Base-by-base conservation (phyloP, 768 basidiomycete genomes). In the Mycena kentingensis region DNA sequence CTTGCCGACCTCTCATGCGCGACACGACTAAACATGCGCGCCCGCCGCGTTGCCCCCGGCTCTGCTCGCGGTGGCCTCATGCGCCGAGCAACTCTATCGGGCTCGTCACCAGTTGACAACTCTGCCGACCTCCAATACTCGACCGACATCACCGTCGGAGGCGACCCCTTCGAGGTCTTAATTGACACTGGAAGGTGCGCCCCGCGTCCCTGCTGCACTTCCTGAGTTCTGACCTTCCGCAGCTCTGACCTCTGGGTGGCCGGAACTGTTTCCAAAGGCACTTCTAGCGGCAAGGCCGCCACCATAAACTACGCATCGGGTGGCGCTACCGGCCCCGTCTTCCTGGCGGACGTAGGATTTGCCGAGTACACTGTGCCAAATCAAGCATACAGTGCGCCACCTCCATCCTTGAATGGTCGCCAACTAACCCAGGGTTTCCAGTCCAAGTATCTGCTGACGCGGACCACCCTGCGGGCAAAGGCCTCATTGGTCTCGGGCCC, bases 181-280 rank as follows among this genome's bases (percentile, higher is more conserved):
- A 67, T 91, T 47, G 89, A 91, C 64, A 90, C 88, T 6, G 89
- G 89, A 70, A 90, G 88, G 87, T 85, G 55, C 16, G 70, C 54
- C 5, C 42, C 39, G 27, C 18, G n/a, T n/a, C n/a, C n/a, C n/a
- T n/a, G n/a, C n/a, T n/a, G n/a, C n/a, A n/a, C n/a, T n/a, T n/a
- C n/a, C n/a, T n/a, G n/a, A n/a, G n/a, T n/a, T n/a, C n/a, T n/a
- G n/a, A n/a, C n/a, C n/a, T n/a, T n/a, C 25, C 34, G 11, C 54
- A 90, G 89, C 59, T 85, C 88, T 32, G 89, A 91, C 66, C 67
- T 91, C 31, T 91, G 89, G 88, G 86, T 87, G 18, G 68, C 72
- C 5, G 78, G 73, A 21, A 62, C 68, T 36, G 76, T 79, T 18
- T 75, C 85, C 6, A 65, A 67, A 22, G 71, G 82, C 29, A 77